Evolutionary conservation across 2,329 filamentous ascomycete species (phyloP).

Genomic region (Neocatenulostroma microsporum): DNA sequence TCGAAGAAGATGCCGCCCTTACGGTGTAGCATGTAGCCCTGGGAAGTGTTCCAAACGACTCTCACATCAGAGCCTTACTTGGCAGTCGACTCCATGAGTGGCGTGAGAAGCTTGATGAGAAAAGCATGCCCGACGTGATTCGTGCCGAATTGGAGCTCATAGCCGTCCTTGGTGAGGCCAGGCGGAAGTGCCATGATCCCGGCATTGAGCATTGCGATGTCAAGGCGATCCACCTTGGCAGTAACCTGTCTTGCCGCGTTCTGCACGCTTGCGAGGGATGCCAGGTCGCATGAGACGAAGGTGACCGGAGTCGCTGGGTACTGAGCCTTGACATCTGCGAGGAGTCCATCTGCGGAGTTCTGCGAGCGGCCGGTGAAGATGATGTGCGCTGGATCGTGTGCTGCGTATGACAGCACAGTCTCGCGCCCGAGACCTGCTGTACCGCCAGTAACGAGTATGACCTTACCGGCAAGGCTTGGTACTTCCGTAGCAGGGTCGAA

Average conservation of each 20-base stretch:
- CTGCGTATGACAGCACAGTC: slow-evolving; percentile 37
- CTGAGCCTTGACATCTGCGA: slow-evolving; percentile 31
- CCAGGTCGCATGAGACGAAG: slow-evolving; percentile 43
- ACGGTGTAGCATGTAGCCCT: slow-evolving; percentile 8
- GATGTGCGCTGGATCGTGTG: slow-evolving; percentile 38
- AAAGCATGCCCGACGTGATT: slow-evolving; percentile 27
- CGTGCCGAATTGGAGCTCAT: slow-evolving; percentile 20
- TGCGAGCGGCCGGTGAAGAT: slow-evolving; percentile 41
- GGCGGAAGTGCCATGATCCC: slow-evolving; percentile 23
- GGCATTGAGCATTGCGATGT: slow-evolving; percentile 17
- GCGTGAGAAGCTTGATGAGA: slow-evolving; percentile 19
- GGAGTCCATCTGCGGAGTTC: slow-evolving; percentile 35
- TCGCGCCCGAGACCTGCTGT: slow-evolving; percentile 29
- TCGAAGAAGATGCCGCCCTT: slow-evolving; percentile 16
- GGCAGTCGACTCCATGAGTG: slow-evolving; percentile 36
- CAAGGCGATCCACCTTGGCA: slow-evolving; percentile 29
- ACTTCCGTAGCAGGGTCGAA: slow-evolving; percentile 27
- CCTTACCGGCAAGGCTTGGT: slow-evolving; percentile 26
- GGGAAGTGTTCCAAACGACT: slow-evolving; percentile 28
- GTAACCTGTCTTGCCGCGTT: slow-evolving; percentile 30
- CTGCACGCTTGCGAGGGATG: slow-evolving; percentile 44
- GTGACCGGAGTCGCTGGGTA: slow-evolving; percentile 33
- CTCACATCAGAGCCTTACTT: slow-evolving; percentile 36
- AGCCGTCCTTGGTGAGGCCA: slow-evolving; percentile 18
- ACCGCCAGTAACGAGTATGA: slow-evolving; percentile 23